Conservation (phyloP, 257 asterid genomes). For the Petrea volubilis region DNA sequence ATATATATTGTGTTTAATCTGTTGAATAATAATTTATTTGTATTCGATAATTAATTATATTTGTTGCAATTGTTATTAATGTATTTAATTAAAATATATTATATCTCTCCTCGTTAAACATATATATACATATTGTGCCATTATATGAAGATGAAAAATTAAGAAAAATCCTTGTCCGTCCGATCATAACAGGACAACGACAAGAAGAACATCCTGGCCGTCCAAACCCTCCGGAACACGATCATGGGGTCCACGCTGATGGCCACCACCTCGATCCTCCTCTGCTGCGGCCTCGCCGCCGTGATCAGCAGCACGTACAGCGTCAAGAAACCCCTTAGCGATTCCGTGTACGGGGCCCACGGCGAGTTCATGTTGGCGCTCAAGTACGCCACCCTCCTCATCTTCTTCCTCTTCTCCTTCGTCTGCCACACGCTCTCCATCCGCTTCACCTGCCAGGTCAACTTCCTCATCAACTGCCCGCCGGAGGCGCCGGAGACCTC, state of each 20-base stretch:
- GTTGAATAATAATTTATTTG: too few species aligned
- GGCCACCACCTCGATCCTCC: slow-evolving; percentile 75
- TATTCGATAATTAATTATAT: too few species aligned
- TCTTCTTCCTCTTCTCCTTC: slow-evolving; percentile 58
- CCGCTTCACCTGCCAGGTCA: slow-evolving; percentile 60
- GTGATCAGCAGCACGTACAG: slow-evolving; percentile 70
- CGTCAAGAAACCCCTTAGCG: slow-evolving; percentile 60
- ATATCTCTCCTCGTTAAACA: too few species aligned
- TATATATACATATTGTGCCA: too few species aligned
- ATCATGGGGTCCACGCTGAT: slow-evolving; percentile 75
- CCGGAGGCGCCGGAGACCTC: slow-evolving; percentile 15
- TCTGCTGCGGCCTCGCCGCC: slow-evolving; percentile 63
- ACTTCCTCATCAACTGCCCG: slow-evolving; percentile 67
- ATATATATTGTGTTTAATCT: too few species aligned
- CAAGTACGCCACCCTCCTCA: slow-evolving; percentile 54
- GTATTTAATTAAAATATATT: too few species aligned
- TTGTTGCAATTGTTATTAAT: too few species aligned
- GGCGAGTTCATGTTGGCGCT: slow-evolving; percentile 70
- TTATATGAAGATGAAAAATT: too few species aligned
- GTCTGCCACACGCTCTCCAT: slow-evolving; percentile 59
- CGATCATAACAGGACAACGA: slow-evolving; percentile 63
- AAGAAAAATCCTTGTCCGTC: too few species aligned
- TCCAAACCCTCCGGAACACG: slow-evolving; percentile 61
- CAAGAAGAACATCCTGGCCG: slow-evolving; percentile 69
- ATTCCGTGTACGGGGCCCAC: slow-evolving; percentile 59